These are phyloP conservation scores for Backusella psychrophila DNA, from an alignment of 192 early-diverging fungal genomes.

Conservation along the genomic window DNA sequence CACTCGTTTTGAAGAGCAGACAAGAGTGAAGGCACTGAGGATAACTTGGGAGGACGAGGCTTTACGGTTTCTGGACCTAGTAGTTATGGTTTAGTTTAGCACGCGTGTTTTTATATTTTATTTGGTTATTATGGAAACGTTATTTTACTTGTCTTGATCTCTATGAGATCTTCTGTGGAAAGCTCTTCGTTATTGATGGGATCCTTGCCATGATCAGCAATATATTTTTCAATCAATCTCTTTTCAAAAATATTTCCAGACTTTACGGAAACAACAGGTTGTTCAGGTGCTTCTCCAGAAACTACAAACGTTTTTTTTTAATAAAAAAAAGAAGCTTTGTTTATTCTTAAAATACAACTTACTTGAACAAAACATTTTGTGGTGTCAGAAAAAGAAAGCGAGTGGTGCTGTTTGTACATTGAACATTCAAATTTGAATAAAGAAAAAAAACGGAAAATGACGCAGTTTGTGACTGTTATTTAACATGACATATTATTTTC, in stretches of 20 bases:
- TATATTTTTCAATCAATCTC: constrained; percentile 83
- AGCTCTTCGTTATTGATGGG: constrained; percentile 78
- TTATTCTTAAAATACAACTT: constrained; percentile 10
- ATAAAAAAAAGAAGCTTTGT: not conserved
- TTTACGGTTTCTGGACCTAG: constrained; percentile 63
- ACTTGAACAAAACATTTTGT: constrained; percentile 41
- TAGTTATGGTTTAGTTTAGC: constrained; percentile 1
- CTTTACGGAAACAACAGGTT: constrained; percentile 87
- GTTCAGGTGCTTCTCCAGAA: constrained; percentile 83
- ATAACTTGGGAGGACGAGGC: constrained; percentile 87
- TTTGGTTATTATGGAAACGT: not conserved
- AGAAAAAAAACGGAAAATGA: constrained; percentile 4
- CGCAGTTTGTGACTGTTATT: not conserved
- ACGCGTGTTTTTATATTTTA: not conserved
- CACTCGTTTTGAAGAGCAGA: constrained; percentile 93
- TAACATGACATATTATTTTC: no score
- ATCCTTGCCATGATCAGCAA: constrained; percentile 79
- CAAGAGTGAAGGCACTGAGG: constrained; percentile 89
- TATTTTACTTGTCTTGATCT: constrained; percentile 59
- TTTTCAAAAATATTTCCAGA: constrained; percentile 88
- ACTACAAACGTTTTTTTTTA: constrained; percentile 51
- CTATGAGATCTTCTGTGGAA: constrained; percentile 68
- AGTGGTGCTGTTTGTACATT: not conserved
- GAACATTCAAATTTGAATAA: not conserved
- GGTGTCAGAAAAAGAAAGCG: not conserved